Conservation (phyloP, 2,329 filamentous ascomycete species). For the Talaromyces sp. region DNA sequence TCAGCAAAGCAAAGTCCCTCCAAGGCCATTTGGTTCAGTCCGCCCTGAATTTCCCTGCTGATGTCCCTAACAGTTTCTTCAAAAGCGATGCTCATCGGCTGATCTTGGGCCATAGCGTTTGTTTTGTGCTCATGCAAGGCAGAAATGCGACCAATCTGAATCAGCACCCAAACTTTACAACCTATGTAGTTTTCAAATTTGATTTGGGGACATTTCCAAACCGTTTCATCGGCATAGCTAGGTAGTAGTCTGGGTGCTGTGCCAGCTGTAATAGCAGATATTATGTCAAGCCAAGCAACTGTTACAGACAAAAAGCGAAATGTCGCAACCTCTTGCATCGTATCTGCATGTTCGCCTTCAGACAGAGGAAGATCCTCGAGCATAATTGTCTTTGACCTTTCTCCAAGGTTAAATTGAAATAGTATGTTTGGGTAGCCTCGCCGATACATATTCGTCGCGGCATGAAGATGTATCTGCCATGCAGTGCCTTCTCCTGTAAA, state of each 20-base stretch:
- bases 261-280: slow-evolving; percentile 2
- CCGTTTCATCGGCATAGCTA: background rate
- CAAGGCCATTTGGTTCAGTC: background rate
- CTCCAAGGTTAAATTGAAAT: background rate
- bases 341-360: background rate
- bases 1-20: background rate
- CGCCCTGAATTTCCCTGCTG: background rate
- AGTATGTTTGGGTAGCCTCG: background rate
- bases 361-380: background rate
- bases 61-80: slow-evolving; percentile 1
- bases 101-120: background rate
- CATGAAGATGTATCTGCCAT: slow-evolving; percentile 4
- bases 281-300: slow-evolving; percentile 1
- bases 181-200: slow-evolving; percentile 1
- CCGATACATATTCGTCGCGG: background rate
- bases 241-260: background rate
- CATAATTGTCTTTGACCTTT: background rate
- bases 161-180: slow-evolving; percentile 1
- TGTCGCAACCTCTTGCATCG: background rate
- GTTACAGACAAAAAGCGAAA: background rate
- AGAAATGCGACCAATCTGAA: slow-evolving; percentile 3
- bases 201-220: background rate
- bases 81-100: background rate
- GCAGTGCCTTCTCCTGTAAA: slow-evolving; percentile 2
- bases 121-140: background rate